Evolutionary conservation across 208 protist species (phyloP).

Genomic region (Leishmania turanica): DNA sequence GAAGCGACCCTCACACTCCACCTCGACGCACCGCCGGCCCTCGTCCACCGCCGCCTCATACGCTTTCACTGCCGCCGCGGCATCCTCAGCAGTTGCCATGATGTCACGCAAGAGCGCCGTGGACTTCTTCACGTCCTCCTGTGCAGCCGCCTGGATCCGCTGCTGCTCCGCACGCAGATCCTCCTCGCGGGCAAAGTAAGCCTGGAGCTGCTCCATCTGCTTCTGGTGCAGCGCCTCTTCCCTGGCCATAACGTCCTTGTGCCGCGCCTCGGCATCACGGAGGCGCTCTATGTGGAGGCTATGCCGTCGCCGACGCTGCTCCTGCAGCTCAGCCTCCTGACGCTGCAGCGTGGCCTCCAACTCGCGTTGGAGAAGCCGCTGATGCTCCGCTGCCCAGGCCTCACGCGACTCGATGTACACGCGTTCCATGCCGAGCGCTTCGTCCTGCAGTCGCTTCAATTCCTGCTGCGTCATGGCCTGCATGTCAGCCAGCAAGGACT

Average conservation of each 20-base stretch:
- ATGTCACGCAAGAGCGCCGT: conserved; percentile 42
- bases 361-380: conserved; percentile 61
- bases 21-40: conserved; percentile 34
- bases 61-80: conserved; percentile 43
- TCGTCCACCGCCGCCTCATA: conserved; percentile 58
- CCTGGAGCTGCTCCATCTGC: conserved; percentile 64
- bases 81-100: conserved; percentile 35
- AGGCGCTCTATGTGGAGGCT: conserved; percentile 69
- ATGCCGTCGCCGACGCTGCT: conserved; percentile 52
- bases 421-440: conserved; percentile 77
- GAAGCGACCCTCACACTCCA: conserved; percentile 35
- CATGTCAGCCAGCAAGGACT: conserved; percentile 68
- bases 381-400: conserved; percentile 68
- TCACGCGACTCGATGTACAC: conserved; percentile 74
- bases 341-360: conserved; percentile 52
- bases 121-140: conserved; percentile 43
- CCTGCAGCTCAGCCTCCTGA: conserved; percentile 58
- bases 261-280: conserved; percentile 52
- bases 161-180: conserved; percentile 51
- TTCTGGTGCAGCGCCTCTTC: conserved; percentile 66
- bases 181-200: conserved; percentile 54
- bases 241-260: conserved; percentile 51
- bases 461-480: conserved; percentile 70
- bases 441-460: conserved; percentile 59
- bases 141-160: conserved; percentile 37